phyloP scores from a whole-genome alignment of 2,329 filamentous ascomycete genomes.

The Aquanectria penicillioides region DNA sequence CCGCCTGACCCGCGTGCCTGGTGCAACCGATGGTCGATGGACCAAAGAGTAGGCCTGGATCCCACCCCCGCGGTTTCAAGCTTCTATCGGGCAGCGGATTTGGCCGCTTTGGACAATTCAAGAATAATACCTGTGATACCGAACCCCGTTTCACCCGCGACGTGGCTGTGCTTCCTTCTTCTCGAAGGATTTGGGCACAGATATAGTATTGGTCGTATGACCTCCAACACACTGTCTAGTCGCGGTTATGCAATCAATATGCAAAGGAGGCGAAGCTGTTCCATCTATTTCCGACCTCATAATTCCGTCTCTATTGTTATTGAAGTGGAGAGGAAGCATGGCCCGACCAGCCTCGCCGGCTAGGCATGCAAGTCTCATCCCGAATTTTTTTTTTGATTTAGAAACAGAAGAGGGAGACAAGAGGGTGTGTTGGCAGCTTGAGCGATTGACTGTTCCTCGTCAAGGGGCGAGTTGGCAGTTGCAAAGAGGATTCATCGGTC shows the following conservation, averaged over 20 bases:
- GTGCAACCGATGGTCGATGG: slow-evolving; percentile 7
- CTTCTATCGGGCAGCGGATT: slow-evolving; percentile 21
- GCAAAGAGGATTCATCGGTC: slow-evolving; percentile 27
- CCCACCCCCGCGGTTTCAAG: slow-evolving; percentile 15
- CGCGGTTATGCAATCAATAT: slow-evolving; percentile 24
- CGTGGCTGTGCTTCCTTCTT: slow-evolving; percentile 36
- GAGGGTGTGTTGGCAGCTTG: slow-evolving; percentile 20
- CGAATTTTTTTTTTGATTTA: slow-evolving; percentile 2
- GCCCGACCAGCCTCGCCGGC: slow-evolving; percentile 22
- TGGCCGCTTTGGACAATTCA: slow-evolving; percentile 12
- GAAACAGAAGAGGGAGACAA: not conserved
- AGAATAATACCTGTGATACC: slow-evolving; percentile 17
- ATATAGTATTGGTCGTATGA: slow-evolving; percentile 28
- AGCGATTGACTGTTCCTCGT: slow-evolving; percentile 23
- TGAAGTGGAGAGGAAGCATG: slow-evolving; percentile 9
- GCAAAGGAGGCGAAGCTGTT: slow-evolving; percentile 11
- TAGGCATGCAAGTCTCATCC: slow-evolving; percentile 25
- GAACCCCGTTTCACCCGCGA: slow-evolving; percentile 28
- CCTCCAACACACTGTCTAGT: slow-evolving; percentile 10
- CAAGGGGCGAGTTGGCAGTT: slow-evolving; percentile 32
- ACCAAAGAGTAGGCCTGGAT: slow-evolving; percentile 1
- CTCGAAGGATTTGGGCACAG: slow-evolving; percentile 33
- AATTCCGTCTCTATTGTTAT: slow-evolving; percentile 17
- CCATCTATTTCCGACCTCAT: slow-evolving; percentile 23
- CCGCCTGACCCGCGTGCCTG: slow-evolving; percentile 31